Percentiles rank a stretch among this genome's conserved stretches.
Evolutionary conservation across 2,329 filamentous ascomycete genomes (phyloP).

Genomic region (Paraconiothyrium sp.): DNA sequence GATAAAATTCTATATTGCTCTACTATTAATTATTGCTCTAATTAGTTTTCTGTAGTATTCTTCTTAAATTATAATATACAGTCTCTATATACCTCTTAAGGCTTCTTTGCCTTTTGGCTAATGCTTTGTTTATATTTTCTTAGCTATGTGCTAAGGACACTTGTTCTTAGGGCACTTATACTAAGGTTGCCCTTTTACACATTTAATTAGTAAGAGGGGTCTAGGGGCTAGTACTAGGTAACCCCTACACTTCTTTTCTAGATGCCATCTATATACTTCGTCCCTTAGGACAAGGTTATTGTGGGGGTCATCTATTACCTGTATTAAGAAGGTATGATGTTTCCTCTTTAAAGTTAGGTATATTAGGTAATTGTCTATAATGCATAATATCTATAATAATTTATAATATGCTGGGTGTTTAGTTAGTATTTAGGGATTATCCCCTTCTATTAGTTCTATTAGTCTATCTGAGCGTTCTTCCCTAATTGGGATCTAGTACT

Average conservation of each 20-base stretch:
- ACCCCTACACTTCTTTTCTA: background rate
- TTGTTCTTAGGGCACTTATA: constrained; percentile 1
- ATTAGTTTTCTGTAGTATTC: background rate
- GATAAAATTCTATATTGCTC: background rate
- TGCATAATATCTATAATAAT: background rate
- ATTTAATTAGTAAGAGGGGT: background rate
- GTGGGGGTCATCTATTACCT: background rate
- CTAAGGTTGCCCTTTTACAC: background rate
- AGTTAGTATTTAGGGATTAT: background rate
- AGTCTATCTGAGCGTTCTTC: background rate
- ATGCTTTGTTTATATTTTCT: constrained; percentile 6
- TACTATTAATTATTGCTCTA: constrained; percentile 1
- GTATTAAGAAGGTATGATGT: background rate
- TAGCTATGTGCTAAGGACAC: background rate
- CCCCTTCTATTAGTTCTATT: background rate
- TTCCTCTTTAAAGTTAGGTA: background rate
- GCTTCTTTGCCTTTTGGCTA: constrained; percentile 6
- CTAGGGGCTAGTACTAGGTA: background rate
- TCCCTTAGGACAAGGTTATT: background rate
- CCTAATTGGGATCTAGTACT: background rate
- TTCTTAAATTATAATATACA: background rate
- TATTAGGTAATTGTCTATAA: background rate
- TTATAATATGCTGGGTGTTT: background rate
- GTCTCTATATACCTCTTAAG: background rate
- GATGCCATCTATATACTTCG: constrained; percentile 5